Conservation (phyloP, 768 basidiomycete genomes). For the Lentinula detonsa region DNA sequence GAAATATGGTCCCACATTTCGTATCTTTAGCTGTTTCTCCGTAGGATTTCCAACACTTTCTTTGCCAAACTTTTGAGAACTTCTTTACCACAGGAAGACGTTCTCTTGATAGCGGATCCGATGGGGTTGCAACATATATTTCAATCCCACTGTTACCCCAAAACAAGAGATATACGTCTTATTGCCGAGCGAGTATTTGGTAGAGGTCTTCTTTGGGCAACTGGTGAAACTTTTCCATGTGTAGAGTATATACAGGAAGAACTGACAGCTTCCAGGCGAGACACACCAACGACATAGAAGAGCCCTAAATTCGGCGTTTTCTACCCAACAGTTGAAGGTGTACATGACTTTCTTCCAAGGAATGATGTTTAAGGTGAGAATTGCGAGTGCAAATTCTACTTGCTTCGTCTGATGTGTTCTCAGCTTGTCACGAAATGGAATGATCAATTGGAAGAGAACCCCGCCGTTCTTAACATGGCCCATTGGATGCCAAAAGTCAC, state of each 20-base stretch:
- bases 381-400: not conserved
- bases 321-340: constrained; percentile 16
- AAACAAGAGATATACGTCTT: constrained; percentile 14
- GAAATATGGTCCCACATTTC: not conserved
- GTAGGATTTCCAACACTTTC: not conserved
- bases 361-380: constrained; percentile 15
- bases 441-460: not conserved
- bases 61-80: not conserved
- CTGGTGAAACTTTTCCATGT: constrained; percentile 11
- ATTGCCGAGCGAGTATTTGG: constrained; percentile 15
- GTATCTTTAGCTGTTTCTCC: not conserved
- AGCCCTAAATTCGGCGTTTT: constrained; percentile 26
- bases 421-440: constrained; percentile 15
- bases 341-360: constrained; percentile 20
- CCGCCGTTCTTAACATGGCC: constrained; percentile 16
- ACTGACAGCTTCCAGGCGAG: not conserved
- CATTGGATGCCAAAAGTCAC: constrained; percentile 24
- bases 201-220: constrained; percentile 19
- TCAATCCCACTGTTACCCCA: constrained; percentile 20
- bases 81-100: not conserved
- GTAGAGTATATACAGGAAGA: not conserved
- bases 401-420: constrained; percentile 14
- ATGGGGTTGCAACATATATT: constrained; percentile 17
- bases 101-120: constrained; percentile 3
- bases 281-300: constrained; percentile 23